A percentile compares a stretch with the other conserved stretches of the same genome.
These are phyloP conservation scores for Chalciporus pseudorubinellus DNA, from an alignment of 768 basidiomycete genomes.

Conservation along the genomic window DNA sequence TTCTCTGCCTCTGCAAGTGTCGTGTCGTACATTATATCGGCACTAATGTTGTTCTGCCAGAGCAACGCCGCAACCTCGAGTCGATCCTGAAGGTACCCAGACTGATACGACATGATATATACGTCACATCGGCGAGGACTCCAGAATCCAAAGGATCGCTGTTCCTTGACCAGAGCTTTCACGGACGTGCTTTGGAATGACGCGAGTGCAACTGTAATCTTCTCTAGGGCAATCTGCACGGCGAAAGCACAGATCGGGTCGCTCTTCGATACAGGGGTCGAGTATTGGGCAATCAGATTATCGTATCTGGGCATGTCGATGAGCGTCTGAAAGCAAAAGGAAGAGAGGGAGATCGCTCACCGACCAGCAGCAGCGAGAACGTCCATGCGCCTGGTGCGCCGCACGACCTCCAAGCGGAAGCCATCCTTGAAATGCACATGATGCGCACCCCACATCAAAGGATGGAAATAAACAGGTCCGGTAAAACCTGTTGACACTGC, in stretches of 20 bases:
- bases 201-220: constrained; percentile 68
- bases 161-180: constrained; percentile 70
- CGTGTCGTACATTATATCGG: constrained; percentile 85
- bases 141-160: constrained; percentile 84
- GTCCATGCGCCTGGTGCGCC: constrained; percentile 62
- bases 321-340: background rate
- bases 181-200: constrained; percentile 65
- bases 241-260: constrained; percentile 66
- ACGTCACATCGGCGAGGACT: constrained; percentile 88
- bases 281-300: constrained; percentile 59
- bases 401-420: constrained; percentile 70
- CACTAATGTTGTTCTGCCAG: constrained; percentile 81
- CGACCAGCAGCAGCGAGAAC: constrained; percentile 81
- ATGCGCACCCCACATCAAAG: constrained; percentile 69
- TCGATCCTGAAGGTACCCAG: constrained; percentile 72
- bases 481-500: constrained; percentile 61
- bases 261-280: constrained; percentile 50
- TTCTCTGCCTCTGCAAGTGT: constrained; percentile 60
- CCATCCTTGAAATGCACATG: constrained; percentile 69
- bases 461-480: constrained; percentile 63
- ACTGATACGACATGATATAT: constrained; percentile 76
- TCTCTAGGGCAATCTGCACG: constrained; percentile 75
- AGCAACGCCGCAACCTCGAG: constrained; percentile 73
- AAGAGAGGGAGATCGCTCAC: constrained; percentile 36
- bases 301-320: constrained; percentile 56